A percentile compares a stretch with the other conserved stretches of the same genome.
Conservation (phyloP, 495 filamentous ascomycete species). For the Penicillium cataractarum region DNA sequence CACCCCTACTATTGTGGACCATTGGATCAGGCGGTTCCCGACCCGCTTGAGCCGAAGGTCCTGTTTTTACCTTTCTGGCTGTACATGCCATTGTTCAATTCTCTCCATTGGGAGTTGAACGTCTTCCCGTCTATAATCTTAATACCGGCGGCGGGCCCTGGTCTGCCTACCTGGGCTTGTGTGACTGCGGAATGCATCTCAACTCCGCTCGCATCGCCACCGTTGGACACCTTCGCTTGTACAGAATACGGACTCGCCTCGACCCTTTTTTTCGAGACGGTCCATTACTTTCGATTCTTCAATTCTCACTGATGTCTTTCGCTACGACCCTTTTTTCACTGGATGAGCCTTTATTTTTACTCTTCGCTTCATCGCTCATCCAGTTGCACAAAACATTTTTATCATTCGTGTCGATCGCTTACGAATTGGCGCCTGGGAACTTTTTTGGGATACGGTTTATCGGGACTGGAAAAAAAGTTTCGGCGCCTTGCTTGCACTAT, state of each 20-base stretch:
- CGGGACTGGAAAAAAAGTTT: slow-evolving; percentile 37
- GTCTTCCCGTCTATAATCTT: slow-evolving; percentile 49
- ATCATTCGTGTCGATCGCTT: slow-evolving; percentile 54
- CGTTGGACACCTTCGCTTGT: slow-evolving; percentile 51
- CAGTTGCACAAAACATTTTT: slow-evolving; percentile 43
- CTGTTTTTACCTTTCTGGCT: slow-evolving; percentile 34
- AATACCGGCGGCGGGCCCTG: slow-evolving; percentile 40
- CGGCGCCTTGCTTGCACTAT: slow-evolving; percentile 44
- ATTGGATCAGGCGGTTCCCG: slow-evolving; percentile 23
- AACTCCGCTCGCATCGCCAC: slow-evolving; percentile 24
- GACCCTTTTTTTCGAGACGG: slow-evolving; percentile 14
- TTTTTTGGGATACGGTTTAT: slow-evolving; percentile 30
- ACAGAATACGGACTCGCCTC: slow-evolving; percentile 26
- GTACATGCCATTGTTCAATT: slow-evolving; percentile 38
- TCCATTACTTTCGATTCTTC: slow-evolving; percentile 28
- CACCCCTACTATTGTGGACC: slow-evolving; percentile 20
- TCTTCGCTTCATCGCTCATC: slow-evolving; percentile 40
- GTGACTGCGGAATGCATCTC: slow-evolving; percentile 9
- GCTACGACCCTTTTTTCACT: slow-evolving; percentile 38
- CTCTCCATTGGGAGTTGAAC: slow-evolving; percentile 13
- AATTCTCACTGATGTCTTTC: slow-evolving; percentile 46
- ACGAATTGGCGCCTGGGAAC: slow-evolving; percentile 45
- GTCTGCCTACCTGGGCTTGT: slow-evolving; percentile 24
- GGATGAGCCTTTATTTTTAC: slow-evolving; percentile 38
- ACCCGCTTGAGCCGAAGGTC: slow-evolving; percentile 32